Conservation (phyloP, 768 basidiomycete species). For the Lyophyllum semitale region DNA sequence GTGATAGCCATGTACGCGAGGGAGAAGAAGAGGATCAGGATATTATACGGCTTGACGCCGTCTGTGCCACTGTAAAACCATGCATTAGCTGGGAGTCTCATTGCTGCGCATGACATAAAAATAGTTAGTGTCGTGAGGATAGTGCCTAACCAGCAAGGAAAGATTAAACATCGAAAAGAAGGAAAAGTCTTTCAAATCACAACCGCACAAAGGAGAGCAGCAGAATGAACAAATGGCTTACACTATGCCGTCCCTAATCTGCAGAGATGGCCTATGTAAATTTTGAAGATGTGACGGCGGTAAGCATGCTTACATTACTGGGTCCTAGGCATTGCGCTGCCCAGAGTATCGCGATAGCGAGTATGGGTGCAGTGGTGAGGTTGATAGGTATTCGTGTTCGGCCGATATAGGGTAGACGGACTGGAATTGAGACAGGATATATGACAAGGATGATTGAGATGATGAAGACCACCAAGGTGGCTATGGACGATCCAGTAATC, state of each 20-base stretch:
- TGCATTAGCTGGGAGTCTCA: neutral
- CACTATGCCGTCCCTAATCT: slow-evolving; percentile 78
- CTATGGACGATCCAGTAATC: slow-evolving; percentile 47
- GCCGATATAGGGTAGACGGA: slow-evolving; percentile 32
- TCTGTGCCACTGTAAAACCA: slow-evolving; percentile 33
- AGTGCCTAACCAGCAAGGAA: too few relatives aligned
- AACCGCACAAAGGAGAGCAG: neutral
- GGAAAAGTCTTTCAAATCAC: neutral
- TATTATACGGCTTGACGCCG: slow-evolving; percentile 87
- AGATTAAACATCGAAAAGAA: too few relatives aligned
- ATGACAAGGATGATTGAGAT: slow-evolving; percentile 57
- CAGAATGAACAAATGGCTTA: slow-evolving; percentile 20
- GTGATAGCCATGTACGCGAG: slow-evolving; percentile 93
- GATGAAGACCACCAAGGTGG: slow-evolving; percentile 54
- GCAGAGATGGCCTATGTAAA: neutral
- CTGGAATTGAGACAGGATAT: slow-evolving; percentile 42
- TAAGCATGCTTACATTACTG: slow-evolving; percentile 15
- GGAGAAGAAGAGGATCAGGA: slow-evolving; percentile 89
- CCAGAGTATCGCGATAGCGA: slow-evolving; percentile 54
- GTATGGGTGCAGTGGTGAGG: slow-evolving; percentile 55
- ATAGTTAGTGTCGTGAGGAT: too few relatives aligned
- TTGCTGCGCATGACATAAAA: neutral
- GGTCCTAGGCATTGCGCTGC: slow-evolving; percentile 55
- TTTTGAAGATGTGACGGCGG: neutral
- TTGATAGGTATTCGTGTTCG: slow-evolving; percentile 40